Evolutionary conservation across 176 grass and related monocot genomes (phyloP).

Genomic region (Miscanthus lutarioriparius): DNA sequence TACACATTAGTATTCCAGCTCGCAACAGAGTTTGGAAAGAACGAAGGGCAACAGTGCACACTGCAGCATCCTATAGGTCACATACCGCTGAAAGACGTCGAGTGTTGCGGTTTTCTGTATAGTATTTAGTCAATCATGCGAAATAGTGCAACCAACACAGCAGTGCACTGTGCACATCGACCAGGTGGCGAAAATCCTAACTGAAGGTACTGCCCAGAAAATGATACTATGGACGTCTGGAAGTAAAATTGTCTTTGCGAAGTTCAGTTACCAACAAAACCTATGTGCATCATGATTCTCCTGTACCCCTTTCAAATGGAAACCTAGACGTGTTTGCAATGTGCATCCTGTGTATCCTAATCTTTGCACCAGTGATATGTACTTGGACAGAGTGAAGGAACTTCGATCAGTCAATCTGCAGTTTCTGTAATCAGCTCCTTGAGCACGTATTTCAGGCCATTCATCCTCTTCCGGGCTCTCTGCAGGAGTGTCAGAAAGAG

Average conservation of each 20-base stretch:
- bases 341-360: constrained; percentile 16
- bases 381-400: constrained; percentile 3
- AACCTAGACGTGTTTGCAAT: not conserved
- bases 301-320: constrained; percentile 13
- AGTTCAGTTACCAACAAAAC: constrained; percentile 10
- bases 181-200: not conserved
- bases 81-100: not conserved
- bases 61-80: not conserved
- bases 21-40: not conserved
- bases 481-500: constrained; percentile 27
- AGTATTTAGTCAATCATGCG: constrained; percentile 3
- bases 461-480: constrained; percentile 73
- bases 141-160: not conserved
- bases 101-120: not conserved
- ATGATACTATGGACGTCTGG: not conserved
- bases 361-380: not conserved
- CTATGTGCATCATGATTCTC: constrained; percentile 15
- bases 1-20: not conserved
- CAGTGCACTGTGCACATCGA: not conserved
- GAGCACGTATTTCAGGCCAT: constrained; percentile 55
- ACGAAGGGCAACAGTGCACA: not conserved
- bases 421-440: constrained; percentile 61
- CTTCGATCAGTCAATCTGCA: constrained; percentile 42
- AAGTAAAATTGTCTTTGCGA: not conserved
- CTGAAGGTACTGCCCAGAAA: not conserved